phyloP scores from a whole-genome alignment of 257 asterid genomes.

The Dorcoceras hygrometricum region DNA sequence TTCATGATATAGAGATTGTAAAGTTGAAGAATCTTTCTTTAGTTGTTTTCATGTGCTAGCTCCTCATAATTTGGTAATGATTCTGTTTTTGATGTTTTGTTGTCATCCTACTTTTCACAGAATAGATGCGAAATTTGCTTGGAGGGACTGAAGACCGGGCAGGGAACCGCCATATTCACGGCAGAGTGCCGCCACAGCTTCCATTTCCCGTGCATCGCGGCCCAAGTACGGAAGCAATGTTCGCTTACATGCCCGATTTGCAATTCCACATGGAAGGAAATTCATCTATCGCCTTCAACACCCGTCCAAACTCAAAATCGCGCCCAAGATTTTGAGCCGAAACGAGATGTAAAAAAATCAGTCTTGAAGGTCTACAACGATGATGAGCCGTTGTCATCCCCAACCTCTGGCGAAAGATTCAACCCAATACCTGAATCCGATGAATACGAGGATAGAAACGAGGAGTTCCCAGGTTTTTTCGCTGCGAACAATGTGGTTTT shows the following conservation, averaged over 20 bases:
- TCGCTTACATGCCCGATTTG: conserved; percentile 76
- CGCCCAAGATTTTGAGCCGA: background rate
- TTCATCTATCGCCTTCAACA: conserved; percentile 43
- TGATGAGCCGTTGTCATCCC: conserved; percentile 85
- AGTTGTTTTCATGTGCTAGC: background rate
- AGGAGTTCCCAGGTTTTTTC: conserved; percentile 78
- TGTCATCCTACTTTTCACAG: conserved; percentile 33
- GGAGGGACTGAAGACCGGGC: conserved; percentile 69
- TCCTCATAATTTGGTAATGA: conserved; percentile 24
- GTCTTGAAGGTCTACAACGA: conserved; percentile 76
- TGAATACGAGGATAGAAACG: conserved; percentile 63
- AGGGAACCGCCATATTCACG: conserved; percentile 95
- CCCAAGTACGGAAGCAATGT: conserved; percentile 60
- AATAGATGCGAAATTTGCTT: conserved; percentile 77
- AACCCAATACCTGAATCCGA: conserved; percentile 86
- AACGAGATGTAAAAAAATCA: conserved; percentile 17
- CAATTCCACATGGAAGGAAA: conserved; percentile 65
- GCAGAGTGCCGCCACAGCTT: conserved; percentile 96
- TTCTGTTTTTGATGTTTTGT: background rate
- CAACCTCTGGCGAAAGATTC: conserved; percentile 62
- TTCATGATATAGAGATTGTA: conserved; percentile 22
- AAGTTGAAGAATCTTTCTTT: background rate
- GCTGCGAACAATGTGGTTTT: conserved; percentile 29
- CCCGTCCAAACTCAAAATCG: conserved; percentile 13
- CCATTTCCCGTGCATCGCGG: conserved; percentile 89